phyloP scores from a whole-genome alignment of 371 early-diverging fungal species.

The Phascolomyces articulosus region DNA sequence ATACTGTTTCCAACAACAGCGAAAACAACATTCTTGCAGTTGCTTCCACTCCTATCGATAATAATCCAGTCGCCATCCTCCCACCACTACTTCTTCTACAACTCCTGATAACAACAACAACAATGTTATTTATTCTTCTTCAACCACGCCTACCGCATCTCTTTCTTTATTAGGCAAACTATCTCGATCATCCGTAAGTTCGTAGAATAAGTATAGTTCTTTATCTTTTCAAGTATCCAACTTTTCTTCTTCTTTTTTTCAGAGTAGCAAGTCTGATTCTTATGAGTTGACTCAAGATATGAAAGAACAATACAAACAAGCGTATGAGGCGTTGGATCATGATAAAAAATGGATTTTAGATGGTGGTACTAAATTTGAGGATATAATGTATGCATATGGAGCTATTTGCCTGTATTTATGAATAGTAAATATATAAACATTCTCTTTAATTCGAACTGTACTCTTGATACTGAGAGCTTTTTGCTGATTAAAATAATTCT shows the following conservation, averaged over 20 bases:
- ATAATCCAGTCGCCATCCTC: too few species aligned
- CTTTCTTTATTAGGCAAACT: not conserved
- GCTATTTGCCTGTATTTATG: not conserved
- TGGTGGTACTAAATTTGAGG: not conserved
- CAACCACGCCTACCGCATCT: not conserved
- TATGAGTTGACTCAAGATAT: not conserved
- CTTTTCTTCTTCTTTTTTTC: not conserved
- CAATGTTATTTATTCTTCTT: not conserved
- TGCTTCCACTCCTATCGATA: too few species aligned
- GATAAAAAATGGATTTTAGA: not conserved
- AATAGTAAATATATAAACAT: not conserved
- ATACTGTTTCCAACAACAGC: too few species aligned
- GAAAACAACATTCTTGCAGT: too few species aligned
- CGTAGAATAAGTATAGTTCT: not conserved
- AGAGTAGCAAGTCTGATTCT: not conserved
- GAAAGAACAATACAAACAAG: not conserved
- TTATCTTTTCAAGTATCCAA: not conserved
- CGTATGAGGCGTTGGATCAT: not conserved
- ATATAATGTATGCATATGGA: not conserved
- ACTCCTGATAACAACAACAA: not conserved
- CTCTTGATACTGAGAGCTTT: not conserved
- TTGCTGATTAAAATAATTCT: not conserved
- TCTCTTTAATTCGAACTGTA: not conserved
- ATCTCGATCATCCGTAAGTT: not conserved
- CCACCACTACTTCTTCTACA: too few species aligned